phyloP scores from a whole-genome alignment of 805 yeast genomes.

The Teunomyces lycoperdinae region DNA sequence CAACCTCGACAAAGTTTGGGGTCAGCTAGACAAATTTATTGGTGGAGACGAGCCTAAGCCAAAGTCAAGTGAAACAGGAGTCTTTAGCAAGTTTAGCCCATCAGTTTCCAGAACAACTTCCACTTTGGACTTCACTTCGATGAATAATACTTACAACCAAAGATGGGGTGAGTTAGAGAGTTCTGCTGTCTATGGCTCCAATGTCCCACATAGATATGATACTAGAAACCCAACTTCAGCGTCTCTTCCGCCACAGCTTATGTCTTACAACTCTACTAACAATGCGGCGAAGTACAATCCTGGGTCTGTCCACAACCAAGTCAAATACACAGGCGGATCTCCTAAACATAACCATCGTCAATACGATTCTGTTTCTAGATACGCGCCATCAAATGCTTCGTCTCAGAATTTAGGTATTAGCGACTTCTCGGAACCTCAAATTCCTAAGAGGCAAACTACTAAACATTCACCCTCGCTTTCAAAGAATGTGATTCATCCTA shows the following conservation, averaged over 20 bases:
- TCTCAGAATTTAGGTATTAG: conserved; percentile 15
- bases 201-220: conserved; percentile 10
- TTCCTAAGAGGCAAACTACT: conserved; percentile 5
- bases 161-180: conserved; percentile 6
- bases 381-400: conserved; percentile 21
- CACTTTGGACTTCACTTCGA: conserved; percentile 32
- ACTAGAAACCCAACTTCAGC: conserved; percentile 5
- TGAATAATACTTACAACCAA: conserved; percentile 5
- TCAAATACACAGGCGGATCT: not conserved
- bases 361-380: conserved; percentile 8
- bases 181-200: conserved; percentile 3
- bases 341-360: conserved; percentile 3
- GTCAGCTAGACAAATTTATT: conserved; percentile 82
- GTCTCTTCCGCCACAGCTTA: conserved; percentile 4
- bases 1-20: conserved; percentile 82
- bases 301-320: not conserved
- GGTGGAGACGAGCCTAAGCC: conserved; percentile 66
- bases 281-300: conserved; percentile 7
- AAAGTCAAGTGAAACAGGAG: conserved; percentile 45
- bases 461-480: conserved; percentile 4
- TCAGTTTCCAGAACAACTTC: conserved; percentile 56
- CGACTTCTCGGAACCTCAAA: not conserved
- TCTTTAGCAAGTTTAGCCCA: conserved; percentile 72
- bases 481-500: not conserved
- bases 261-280: conserved; percentile 5